phyloP scores from a whole-genome alignment of 23 red algal species.

The Gracilaria domingensis region DNA sequence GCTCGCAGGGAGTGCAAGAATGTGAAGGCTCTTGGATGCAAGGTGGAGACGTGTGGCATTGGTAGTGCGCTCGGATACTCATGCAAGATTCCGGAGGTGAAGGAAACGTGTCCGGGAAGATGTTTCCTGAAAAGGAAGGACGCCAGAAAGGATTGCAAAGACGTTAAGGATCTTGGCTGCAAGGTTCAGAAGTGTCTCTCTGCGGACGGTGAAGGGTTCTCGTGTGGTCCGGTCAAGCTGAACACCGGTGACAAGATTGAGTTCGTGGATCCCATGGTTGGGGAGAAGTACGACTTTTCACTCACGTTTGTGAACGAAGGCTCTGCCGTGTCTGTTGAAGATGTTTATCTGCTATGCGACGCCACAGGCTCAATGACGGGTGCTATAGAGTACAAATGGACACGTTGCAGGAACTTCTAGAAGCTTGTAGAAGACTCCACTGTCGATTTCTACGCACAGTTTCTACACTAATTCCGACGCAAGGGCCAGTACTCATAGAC shows the following conservation, averaged over 20 bases:
- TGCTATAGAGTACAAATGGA: no score
- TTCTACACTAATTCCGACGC: no score
- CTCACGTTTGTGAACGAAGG: no score
- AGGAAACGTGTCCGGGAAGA: conserved; percentile 13
- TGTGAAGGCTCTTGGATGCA: conserved; percentile 19
- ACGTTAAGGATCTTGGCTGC: not conserved
- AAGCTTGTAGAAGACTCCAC: no score
- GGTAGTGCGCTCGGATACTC: conserved; percentile 5
- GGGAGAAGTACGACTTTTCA: no score
- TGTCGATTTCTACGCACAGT: no score
- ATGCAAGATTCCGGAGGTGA: not conserved
- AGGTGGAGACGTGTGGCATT: conserved; percentile 27
- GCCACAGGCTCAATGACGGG: conserved; percentile 48
- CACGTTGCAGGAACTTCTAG: no score
- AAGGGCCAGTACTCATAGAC: no score
- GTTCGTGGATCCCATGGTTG: no score
- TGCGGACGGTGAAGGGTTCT: not conserved
- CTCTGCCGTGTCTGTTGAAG: not conserved
- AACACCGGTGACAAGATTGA: no score
- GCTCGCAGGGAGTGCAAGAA: conserved; percentile 27
- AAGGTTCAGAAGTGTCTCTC: conserved; percentile 11
- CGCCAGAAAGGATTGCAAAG: conserved; percentile 6
- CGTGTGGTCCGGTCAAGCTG: no score
- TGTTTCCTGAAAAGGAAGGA: conserved; percentile 9
- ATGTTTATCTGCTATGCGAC: conserved; percentile 55